A percentile compares a stretch with the other conserved stretches of the same genome.
Conservation (phyloP, 352 stramenopile species). For the Phytophthora lateralis region DNA sequence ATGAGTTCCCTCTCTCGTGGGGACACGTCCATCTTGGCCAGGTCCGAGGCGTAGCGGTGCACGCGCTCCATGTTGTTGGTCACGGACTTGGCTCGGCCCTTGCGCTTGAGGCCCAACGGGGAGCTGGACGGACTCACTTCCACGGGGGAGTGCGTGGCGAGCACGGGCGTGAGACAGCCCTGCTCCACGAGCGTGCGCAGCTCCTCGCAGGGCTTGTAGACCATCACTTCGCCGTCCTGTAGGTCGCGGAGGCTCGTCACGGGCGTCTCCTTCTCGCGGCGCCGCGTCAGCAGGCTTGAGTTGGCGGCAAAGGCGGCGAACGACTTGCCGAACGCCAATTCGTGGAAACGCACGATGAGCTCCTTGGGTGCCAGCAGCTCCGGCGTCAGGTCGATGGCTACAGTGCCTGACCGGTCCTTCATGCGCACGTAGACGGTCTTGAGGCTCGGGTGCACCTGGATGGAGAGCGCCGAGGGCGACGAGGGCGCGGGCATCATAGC, state of each 20-base stretch:
- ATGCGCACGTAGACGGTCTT: constrained; percentile 73
- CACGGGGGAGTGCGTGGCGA: constrained; percentile 26
- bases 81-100: constrained; percentile 69
- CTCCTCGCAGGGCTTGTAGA: constrained; percentile 80
- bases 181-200: constrained; percentile 72
- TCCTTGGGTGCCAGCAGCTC: constrained; percentile 41
- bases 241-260: constrained; percentile 54
- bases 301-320: constrained; percentile 65
- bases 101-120: constrained; percentile 67
- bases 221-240: constrained; percentile 59
- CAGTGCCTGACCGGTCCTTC: constrained; percentile 66
- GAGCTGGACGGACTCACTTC: constrained; percentile 45
- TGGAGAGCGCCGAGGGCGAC: constrained; percentile 37
- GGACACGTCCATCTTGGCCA: constrained; percentile 76
- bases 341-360: constrained; percentile 73
- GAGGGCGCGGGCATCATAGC: constrained; percentile 26
- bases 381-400: constrained; percentile 59
- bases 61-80: constrained; percentile 72
- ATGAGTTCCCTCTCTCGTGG: constrained; percentile 63
- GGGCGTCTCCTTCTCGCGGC: constrained; percentile 48
- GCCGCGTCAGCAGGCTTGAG: constrained; percentile 51
- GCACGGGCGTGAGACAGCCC: constrained; percentile 69
- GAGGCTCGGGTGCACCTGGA: constrained; percentile 50
- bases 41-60: constrained; percentile 65
- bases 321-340: constrained; percentile 71